These are phyloP conservation scores for Panicum miliaceum DNA, from an alignment of 176 grass and related monocot species.

Conservation along the genomic window DNA sequence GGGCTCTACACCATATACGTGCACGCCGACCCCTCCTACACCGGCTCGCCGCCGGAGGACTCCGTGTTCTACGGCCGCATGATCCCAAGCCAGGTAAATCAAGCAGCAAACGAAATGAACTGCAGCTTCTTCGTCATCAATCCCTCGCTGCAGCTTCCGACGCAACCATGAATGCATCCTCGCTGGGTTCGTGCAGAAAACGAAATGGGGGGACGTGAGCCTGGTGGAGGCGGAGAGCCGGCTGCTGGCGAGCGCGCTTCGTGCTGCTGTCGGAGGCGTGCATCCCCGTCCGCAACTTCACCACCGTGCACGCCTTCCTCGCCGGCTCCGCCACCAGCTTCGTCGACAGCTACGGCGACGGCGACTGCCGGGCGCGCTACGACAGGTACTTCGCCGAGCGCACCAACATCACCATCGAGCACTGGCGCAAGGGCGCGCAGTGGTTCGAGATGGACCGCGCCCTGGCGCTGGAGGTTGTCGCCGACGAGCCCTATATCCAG, in stretches of 20 bases:
- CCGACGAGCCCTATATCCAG: slow-evolving; percentile 22
- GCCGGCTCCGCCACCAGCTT: slow-evolving; percentile 51
- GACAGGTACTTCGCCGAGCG: background rate
- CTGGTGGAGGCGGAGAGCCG: slow-evolving; percentile 57
- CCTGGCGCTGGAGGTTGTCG: background rate
- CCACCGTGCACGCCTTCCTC: slow-evolving; percentile 48
- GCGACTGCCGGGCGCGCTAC: slow-evolving; percentile 4
- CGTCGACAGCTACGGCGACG: slow-evolving; percentile 54
- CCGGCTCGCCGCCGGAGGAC: slow-evolving; percentile 20
- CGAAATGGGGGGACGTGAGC: slow-evolving; percentile 52
- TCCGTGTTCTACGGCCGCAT: slow-evolving; percentile 66
- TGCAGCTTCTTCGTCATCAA: background rate
- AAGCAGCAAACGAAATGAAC: background rate
- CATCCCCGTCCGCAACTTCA: slow-evolving; percentile 51
- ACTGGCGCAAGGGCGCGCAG: slow-evolving; percentile 74
- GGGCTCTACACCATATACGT: slow-evolving; percentile 64
- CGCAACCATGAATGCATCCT: background rate
- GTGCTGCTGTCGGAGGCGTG: slow-evolving; percentile 61
- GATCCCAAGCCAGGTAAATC: slow-evolving; percentile 64
- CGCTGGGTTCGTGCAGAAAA: slow-evolving; percentile 9
- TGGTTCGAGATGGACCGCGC: slow-evolving; percentile 63
- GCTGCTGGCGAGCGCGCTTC: slow-evolving; percentile 60
- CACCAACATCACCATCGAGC: background rate
- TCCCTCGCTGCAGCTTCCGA: background rate
- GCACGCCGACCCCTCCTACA: slow-evolving; percentile 57